These are phyloP conservation scores for Friedmanniomyces simplex DNA, from an alignment of 495 filamentous ascomycete species.

Conservation along the genomic window DNA sequence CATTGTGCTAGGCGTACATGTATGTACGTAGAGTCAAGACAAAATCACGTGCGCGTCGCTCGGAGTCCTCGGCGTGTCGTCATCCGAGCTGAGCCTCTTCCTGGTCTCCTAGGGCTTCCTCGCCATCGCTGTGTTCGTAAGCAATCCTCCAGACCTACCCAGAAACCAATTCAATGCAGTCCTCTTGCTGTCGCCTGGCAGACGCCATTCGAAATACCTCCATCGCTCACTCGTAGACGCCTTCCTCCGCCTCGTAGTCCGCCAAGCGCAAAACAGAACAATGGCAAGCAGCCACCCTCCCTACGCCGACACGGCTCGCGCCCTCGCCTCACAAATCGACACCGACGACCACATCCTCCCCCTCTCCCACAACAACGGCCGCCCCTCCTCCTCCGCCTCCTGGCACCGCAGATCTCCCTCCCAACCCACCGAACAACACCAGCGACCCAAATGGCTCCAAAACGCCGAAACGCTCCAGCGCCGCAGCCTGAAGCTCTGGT, in stretches of 20 bases:
- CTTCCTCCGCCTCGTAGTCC: not conserved
- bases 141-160: not conserved
- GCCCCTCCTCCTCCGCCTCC: not conserved
- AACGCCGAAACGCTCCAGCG: slow-evolving; percentile 35
- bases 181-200: not conserved
- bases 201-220: not conserved
- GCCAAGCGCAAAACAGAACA: not conserved
- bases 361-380: slow-evolving; percentile 2
- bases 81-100: too few species aligned
- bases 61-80: too few species aligned
- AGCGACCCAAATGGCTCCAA: slow-evolving; percentile 33
- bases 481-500: slow-evolving; percentile 33
- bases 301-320: slow-evolving; percentile 54
- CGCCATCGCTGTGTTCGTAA: not conserved
- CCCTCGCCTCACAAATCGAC: slow-evolving; percentile 50
- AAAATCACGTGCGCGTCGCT: too few species aligned
- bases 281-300: not conserved
- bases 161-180: not conserved
- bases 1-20: too few species aligned
- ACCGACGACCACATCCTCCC: slow-evolving; percentile 26
- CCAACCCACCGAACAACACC: slow-evolving; percentile 39
- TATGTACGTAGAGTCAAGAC: too few species aligned
- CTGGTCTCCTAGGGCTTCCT: too few species aligned
- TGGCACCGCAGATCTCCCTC: slow-evolving; percentile 29
- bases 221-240: not conserved